phyloP scores from a whole-genome alignment of 2,329 filamentous ascomycete genomes.

The Exophiala oligosperma region DNA sequence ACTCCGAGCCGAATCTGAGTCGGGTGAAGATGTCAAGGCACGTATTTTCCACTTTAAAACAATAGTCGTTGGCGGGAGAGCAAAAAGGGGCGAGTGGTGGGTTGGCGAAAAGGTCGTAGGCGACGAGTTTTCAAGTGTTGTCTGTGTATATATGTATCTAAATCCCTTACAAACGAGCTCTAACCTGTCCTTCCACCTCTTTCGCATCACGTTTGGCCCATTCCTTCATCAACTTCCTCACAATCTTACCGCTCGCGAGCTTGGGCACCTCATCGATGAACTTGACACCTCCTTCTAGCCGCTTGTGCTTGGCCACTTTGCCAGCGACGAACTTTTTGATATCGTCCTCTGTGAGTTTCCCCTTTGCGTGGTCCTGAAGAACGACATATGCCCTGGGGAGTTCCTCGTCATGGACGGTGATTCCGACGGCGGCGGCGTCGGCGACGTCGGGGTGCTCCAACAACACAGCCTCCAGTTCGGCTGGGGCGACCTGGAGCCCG shows the following conservation, averaged over 20 bases:
- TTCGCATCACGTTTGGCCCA: slow-evolving; percentile 54
- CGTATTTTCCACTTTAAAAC: slow-evolving; percentile 2
- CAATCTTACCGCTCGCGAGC: slow-evolving; percentile 59
- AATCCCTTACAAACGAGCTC: slow-evolving; percentile 56
- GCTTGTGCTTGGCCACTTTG: slow-evolving; percentile 55
- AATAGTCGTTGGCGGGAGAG: neutral
- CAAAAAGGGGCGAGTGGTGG: too few species aligned
- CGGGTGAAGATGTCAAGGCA: slow-evolving; percentile 1
- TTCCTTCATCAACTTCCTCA: slow-evolving; percentile 56
- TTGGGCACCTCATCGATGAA: slow-evolving; percentile 61
- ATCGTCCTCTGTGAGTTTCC: slow-evolving; percentile 44
- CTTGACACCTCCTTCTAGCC: slow-evolving; percentile 52
- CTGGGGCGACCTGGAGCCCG: slow-evolving; percentile 52
- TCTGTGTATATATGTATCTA: neutral
- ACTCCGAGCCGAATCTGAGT: neutral
- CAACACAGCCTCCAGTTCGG: slow-evolving; percentile 48
- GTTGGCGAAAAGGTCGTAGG: too few species aligned
- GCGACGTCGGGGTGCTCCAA: slow-evolving; percentile 44
- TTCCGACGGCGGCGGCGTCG: slow-evolving; percentile 50
- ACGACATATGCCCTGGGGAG: slow-evolving; percentile 45
- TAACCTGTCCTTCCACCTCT: slow-evolving; percentile 60
- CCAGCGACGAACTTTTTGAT: slow-evolving; percentile 42
- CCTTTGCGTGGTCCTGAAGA: slow-evolving; percentile 51
- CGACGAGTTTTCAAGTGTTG: too few species aligned
- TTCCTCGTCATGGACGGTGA: slow-evolving; percentile 38